Percentiles rank a stretch among this genome's conserved stretches.
Conservation (phyloP, 2,329 filamentous ascomycete species). For the Claviceps africana region DNA sequence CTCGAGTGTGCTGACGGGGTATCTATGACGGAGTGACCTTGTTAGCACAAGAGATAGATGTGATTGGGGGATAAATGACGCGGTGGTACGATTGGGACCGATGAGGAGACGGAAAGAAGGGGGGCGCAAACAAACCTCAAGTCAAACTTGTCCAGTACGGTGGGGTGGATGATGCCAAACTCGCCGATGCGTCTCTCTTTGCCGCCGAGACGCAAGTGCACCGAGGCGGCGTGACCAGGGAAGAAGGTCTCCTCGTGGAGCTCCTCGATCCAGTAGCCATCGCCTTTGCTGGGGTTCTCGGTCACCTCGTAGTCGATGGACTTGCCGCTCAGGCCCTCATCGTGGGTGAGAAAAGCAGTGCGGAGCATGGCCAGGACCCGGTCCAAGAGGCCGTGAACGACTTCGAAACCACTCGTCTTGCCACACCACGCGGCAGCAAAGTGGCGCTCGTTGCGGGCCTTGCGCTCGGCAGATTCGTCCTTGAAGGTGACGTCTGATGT, state of each 20-base stretch:
- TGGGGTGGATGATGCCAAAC: slow-evolving; percentile 89
- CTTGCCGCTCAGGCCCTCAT: slow-evolving; percentile 48
- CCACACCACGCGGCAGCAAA: slow-evolving; percentile 95
- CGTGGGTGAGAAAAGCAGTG: slow-evolving; percentile 62
- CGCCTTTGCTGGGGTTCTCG: slow-evolving; percentile 41
- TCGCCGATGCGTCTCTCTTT: slow-evolving; percentile 69
- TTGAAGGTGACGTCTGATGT: slow-evolving; percentile 86
- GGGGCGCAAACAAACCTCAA: slow-evolving; percentile 45
- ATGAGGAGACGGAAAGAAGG: not conserved
- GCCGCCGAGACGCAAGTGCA: slow-evolving; percentile 61
- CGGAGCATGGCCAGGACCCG: slow-evolving; percentile 86
- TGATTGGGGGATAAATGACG: too few species aligned
- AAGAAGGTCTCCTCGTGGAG: slow-evolving; percentile 87
- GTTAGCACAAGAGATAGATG: not conserved
- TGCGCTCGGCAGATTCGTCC: slow-evolving; percentile 66
- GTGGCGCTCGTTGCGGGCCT: slow-evolving; percentile 82
- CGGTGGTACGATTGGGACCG: not conserved
- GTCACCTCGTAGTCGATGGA: slow-evolving; percentile 38
- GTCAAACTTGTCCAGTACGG: slow-evolving; percentile 85
- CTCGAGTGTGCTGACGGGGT: slow-evolving; percentile 87
- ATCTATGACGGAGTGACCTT: slow-evolving; percentile 34
- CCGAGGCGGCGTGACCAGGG: slow-evolving; percentile 71
- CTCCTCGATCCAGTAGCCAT: slow-evolving; percentile 91
- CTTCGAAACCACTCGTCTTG: slow-evolving; percentile 86
- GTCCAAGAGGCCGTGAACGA: slow-evolving; percentile 88